Evolutionary conservation across 2,329 filamentous ascomycete species (phyloP).

Genomic region (Ceratocystis papillata): DNA sequence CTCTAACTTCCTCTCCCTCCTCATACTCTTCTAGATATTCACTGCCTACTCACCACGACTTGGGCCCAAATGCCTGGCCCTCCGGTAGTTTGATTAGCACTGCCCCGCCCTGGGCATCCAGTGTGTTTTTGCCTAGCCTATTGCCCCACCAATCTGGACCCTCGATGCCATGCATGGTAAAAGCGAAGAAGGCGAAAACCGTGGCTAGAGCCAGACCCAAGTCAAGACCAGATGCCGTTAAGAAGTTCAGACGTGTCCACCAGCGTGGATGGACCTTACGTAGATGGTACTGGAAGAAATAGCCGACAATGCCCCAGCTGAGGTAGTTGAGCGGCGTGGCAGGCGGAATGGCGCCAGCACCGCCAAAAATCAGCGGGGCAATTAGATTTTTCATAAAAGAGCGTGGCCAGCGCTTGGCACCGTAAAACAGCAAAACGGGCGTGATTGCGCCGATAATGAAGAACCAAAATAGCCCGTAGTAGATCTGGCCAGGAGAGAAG

Average conservation of each 20-base stretch:
- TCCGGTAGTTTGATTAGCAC: conserved; percentile 42
- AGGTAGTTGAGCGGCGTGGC: conserved; percentile 66
- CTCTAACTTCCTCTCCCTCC: neutral
- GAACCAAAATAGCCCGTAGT: conserved; percentile 49
- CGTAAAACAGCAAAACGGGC: conserved; percentile 43
- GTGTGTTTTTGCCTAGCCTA: conserved; percentile 44
- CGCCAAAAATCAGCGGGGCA: conserved; percentile 53
- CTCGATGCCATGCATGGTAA: conserved; percentile 51
- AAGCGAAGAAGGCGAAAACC: conserved; percentile 58
- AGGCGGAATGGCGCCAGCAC: conserved; percentile 47
- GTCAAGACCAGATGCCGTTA: conserved; percentile 59
- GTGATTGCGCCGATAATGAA: conserved; percentile 46
- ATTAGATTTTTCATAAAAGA: conserved; percentile 45
- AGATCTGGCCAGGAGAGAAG: conserved; percentile 53
- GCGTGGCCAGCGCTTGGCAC: conserved; percentile 40
- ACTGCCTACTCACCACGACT: conserved; percentile 36
- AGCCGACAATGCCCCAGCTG: conserved; percentile 61
- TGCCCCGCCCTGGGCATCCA: conserved; percentile 51
- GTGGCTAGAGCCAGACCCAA: conserved; percentile 57
- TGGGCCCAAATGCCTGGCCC: conserved; percentile 53
- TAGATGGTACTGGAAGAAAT: conserved; percentile 58
- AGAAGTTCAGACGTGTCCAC: conserved; percentile 65
- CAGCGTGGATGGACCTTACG: conserved; percentile 53
- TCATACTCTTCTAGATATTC: neutral
- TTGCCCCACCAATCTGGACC: conserved; percentile 64